Evolutionary conservation across 805 yeast genomes (phyloP), one percentile per base, ranked within the genome.

Genomic region (Wickerhamiella alocasiicola): DNA sequence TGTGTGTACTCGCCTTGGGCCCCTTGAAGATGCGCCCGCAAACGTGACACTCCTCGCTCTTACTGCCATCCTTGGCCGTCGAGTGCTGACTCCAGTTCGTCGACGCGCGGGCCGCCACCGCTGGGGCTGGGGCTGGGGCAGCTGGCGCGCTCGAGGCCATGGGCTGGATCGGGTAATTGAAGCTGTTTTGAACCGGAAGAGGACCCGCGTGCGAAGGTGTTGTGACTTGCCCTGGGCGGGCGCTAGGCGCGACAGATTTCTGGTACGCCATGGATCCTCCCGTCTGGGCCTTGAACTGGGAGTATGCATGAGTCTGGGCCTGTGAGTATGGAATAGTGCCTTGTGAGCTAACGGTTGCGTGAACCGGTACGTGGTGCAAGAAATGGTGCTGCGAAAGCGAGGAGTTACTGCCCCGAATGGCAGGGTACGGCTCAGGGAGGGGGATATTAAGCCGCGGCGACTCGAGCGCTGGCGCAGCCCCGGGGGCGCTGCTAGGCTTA

Each of bases 21-120:
- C 72, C 72, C 47, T 60, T 62, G 57, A 67, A 67, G 27, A 53
- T 52, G 28, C 71, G 58, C 12, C 63, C 63, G 50, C 72, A 67
- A 41, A 60, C 53, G 36, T 57, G 65, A 50, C 72, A 67, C 30
- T 52, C 55, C 46, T 64, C 68, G 29, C 55, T 49, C 19, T 58
- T 50, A 39, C 41, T 44, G 26, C 40, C 41, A 12, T 37, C 41
- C 19, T 37, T 29, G n/a, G 23, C 15, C 13, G 41, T 37, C 7
- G 35, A 30, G 30, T 37, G 41, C 31, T 36, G 39, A 32, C 39
- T 36, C 39, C 30, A 16, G 9, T 5, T 20, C 15, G 24, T 15
- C 7, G 39, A 24, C 5, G 33, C 24, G 17, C 27, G 9, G 2
- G 31, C 19, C 3, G 27, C 11, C 17, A 26, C 36, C 4, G 42